A percentile compares a stretch with the other conserved stretches of the same genome.
Evolutionary conservation across 2,329 filamentous ascomycete genomes (phyloP).

Genomic region (Clarireedia monteithiana): DNA sequence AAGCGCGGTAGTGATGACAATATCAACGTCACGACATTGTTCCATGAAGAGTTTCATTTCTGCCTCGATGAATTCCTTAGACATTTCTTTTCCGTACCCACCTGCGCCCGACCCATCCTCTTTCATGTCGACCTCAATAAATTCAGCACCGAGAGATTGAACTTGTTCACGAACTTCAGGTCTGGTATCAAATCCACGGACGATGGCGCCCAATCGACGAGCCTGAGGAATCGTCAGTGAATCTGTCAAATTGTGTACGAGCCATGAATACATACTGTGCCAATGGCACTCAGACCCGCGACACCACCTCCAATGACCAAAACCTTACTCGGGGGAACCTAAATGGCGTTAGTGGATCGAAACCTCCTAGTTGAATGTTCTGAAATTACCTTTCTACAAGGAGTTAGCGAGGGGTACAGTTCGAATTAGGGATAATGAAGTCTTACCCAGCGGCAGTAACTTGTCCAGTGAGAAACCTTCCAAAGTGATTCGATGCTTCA

Average conservation of each 20-base stretch:
- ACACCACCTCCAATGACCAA: constrained; percentile 87
- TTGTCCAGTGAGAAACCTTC: constrained; percentile 80
- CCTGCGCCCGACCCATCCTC: constrained; percentile 80
- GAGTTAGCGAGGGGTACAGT: constrained; percentile 16
- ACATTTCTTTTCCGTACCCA: constrained; percentile 91
- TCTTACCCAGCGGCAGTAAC: constrained; percentile 72
- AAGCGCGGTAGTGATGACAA: constrained; percentile 86
- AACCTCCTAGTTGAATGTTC: no score
- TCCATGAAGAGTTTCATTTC: constrained; percentile 91
- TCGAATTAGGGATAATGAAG: not conserved
- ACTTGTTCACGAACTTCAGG: constrained; percentile 84
- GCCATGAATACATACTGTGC: constrained; percentile 43
- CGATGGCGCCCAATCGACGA: constrained; percentile 78
- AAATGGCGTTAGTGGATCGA: constrained; percentile 24
- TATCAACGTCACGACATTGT: constrained; percentile 81
- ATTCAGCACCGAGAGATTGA: constrained; percentile 82
- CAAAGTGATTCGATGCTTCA: constrained; percentile 84
- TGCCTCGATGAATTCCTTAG: constrained; percentile 83
- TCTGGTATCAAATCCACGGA: constrained; percentile 85
- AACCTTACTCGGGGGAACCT: constrained; percentile 86
- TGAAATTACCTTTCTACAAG: constrained; percentile 23
- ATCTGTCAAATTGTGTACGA: not conserved
- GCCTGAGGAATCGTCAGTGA: constrained; percentile 36
- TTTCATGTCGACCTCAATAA: constrained; percentile 76
- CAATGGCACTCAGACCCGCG: constrained; percentile 81